Evolutionary conservation across 169 alveolate species (phyloP), one percentile per base, ranked within the genome.

Genomic region (Eimeria acervulina): DNA sequence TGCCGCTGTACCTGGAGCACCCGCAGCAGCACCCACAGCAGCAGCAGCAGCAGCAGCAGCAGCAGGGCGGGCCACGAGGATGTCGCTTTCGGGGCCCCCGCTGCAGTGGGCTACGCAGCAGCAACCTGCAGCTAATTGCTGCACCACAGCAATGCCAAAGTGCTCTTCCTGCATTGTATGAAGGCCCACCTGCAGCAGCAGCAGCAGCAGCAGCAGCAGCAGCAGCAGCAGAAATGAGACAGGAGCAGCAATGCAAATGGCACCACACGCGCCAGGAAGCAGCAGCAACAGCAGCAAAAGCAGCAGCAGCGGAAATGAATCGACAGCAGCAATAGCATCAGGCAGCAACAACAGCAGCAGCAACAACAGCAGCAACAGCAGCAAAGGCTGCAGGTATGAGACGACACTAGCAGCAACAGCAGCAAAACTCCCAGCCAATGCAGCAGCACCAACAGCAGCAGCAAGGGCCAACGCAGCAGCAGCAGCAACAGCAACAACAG

Each of bases 81-180:
- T 85, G 63, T 85, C 93, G n/a, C 44, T 42, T 8, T 36, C 33
- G 23, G 93, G 93, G 31, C 93, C 93, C 33, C 93, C 93, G 93
- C 93, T 85, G 93, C 55, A 55, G 81, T 85, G 93, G 15, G 93
- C 80, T 10, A 85, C 93, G 83, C 74, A 63, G 63, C 93, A 85
- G 81, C 93, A 85, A 59, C 93, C 93, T 3, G 93, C 93, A 1
- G 63, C 59, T 4, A 85, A 61, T 28, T 28, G 83, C 81, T 85
- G 83, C 59, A 85, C 93, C 23, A 85, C 83, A 31, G 93, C 93
- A 31, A 85, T 85, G 80, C 93, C 93, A 85, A 85, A 85, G 81
- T 85, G 93, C 83, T 85, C 93, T 38, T 85, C 93, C 28, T 23
- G 81, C 93, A 85, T 85, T 21, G 61, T 28, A 59, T 85, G 93